phyloP scores from a whole-genome alignment of 495 filamentous ascomycete genomes.

The Podospora appendiculata region DNA sequence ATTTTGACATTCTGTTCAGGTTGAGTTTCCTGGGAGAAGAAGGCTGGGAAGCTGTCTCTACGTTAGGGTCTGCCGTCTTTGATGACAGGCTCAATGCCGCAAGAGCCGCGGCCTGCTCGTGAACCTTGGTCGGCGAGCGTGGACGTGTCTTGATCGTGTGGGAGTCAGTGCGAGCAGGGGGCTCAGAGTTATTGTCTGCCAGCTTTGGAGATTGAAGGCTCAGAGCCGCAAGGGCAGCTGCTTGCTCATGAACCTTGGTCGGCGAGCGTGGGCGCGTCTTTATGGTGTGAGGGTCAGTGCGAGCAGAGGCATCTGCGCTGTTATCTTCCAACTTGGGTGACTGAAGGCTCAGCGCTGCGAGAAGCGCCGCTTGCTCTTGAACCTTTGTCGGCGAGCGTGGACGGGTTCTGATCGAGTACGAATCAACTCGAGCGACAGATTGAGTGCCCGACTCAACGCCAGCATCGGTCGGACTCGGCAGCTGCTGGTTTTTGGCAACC shows the following conservation, averaged over 20 bases:
- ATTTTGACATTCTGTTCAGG: slow-evolving; percentile 44
- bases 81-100: slow-evolving; percentile 26
- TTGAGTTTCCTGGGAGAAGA: slow-evolving; percentile 46
- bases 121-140: slow-evolving; percentile 31
- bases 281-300: background rate
- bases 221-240: slow-evolving; percentile 29
- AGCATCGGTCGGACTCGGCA: too few relatives aligned
- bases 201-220: slow-evolving; percentile 23
- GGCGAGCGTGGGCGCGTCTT: slow-evolving; percentile 16
- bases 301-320: background rate
- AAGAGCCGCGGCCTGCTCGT: slow-evolving; percentile 35
- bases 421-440: background rate
- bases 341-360: too few relatives aligned
- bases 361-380: too few relatives aligned
- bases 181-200: slow-evolving; percentile 19
- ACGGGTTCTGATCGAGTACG: background rate
- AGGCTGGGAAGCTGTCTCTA: slow-evolving; percentile 29
- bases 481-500: slow-evolving; percentile 22
- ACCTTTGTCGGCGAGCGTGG: too few relatives aligned
- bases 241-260: slow-evolving; percentile 37
- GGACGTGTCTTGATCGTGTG: slow-evolving; percentile 26
- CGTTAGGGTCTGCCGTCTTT: slow-evolving; percentile 20
- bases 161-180: slow-evolving; percentile 31
- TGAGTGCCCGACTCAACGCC: too few relatives aligned
- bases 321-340: slow-evolving; percentile 19